Conservation (phyloP, 192 early-diverging fungal species). For the Thoreauomyces humboldtii region DNA sequence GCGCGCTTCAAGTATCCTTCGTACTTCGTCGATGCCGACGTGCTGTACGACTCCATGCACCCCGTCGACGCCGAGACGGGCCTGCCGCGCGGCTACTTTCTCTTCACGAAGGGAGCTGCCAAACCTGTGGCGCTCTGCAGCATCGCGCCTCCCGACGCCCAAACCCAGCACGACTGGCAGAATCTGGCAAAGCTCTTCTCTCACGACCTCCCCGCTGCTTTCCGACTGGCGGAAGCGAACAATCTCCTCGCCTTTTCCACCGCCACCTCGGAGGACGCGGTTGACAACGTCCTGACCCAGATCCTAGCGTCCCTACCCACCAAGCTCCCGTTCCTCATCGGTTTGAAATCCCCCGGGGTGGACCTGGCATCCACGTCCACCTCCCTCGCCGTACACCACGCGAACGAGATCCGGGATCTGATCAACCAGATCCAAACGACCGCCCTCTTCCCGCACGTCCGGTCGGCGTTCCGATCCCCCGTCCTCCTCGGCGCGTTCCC, state of each 20-base stretch:
- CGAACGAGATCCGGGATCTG: slow-evolving; percentile 42
- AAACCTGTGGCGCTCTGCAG: slow-evolving; percentile 10
- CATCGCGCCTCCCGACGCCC: background rate
- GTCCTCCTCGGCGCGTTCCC: slow-evolving; percentile 9
- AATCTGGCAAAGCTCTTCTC: slow-evolving; percentile 8
- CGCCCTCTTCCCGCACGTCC: slow-evolving; percentile 10
- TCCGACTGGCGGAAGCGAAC: background rate
- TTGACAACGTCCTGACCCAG: slow-evolving; percentile 9
- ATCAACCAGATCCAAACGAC: background rate
- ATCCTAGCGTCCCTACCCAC: slow-evolving; percentile 16
- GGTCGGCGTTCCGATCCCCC: background rate
- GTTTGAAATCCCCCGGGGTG: slow-evolving; percentile 45
- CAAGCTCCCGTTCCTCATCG: slow-evolving; percentile 15
- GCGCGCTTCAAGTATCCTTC: slow-evolving; percentile 90
- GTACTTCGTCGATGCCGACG: slow-evolving; percentile 73
- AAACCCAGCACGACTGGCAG: slow-evolving; percentile 10
- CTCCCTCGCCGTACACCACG: slow-evolving; percentile 34
- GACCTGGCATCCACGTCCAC: slow-evolving; percentile 40
- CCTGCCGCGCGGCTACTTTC: slow-evolving; percentile 81
- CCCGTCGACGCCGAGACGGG: slow-evolving; percentile 81
- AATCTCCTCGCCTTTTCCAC: background rate
- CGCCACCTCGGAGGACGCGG: background rate
- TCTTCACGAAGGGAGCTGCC: slow-evolving; percentile 48
- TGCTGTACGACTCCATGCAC: slow-evolving; percentile 77
- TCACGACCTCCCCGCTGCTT: background rate